Conservation (phyloP, 2,329 filamentous ascomycete species). For the Verticillium dahliae region DNA sequence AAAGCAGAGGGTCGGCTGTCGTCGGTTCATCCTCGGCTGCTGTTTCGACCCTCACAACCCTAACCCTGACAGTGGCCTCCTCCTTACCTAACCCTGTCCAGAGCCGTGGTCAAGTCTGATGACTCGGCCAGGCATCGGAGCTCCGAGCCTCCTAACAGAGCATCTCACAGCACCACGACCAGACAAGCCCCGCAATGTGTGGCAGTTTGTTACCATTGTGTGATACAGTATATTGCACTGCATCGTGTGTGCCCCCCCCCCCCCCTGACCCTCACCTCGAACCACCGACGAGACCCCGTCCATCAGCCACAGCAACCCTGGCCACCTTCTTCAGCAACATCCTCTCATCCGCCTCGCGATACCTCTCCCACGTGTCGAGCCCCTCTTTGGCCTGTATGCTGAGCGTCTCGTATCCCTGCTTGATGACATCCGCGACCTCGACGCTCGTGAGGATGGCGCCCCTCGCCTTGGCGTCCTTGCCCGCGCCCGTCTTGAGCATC, state of each 20-base stretch:
- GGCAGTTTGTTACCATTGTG: no score
- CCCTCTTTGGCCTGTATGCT: slow-evolving; percentile 87
- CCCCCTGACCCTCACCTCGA: slow-evolving; percentile 9
- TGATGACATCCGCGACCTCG: slow-evolving; percentile 87
- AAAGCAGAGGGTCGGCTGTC: neutral
- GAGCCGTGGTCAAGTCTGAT: no score
- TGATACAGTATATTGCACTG: no score
- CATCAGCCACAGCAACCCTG: slow-evolving; percentile 63
- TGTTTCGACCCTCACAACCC: neutral
- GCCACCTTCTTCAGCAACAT: slow-evolving; percentile 81
- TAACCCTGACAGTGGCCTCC: neutral
- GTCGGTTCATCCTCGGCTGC: neutral
- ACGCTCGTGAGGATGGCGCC: slow-evolving; percentile 67
- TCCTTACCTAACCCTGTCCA: neutral
- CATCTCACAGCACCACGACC: no score
- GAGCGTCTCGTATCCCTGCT: slow-evolving; percentile 91
- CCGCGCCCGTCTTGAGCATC: slow-evolving; percentile 57
- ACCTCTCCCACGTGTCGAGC: slow-evolving; percentile 77
- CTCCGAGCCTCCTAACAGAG: neutral
- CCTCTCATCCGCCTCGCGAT: slow-evolving; percentile 81
- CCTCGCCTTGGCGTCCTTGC: slow-evolving; percentile 42
- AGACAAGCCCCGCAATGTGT: no score
- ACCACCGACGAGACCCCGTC: slow-evolving; percentile 41
- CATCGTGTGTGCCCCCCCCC: no score
- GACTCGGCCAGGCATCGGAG: neutral